Evolutionary conservation across 1,139 yeast genomes (phyloP).

Genomic region (Debaryomyces fabryi): DNA sequence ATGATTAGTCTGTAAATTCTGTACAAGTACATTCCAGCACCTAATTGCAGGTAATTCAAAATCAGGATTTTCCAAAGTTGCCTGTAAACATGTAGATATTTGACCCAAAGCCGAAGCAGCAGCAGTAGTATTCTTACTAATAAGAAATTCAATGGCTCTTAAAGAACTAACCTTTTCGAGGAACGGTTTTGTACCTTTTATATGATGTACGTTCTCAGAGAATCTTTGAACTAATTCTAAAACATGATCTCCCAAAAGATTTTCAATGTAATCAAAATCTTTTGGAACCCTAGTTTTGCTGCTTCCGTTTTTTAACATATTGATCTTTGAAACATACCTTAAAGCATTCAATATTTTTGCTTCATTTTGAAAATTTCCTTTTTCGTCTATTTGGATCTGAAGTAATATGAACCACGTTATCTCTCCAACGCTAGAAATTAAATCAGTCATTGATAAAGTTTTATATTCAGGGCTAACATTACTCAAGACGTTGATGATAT

Average conservation of each 20-base stretch:
- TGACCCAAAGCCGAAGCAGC: conserved; percentile 85
- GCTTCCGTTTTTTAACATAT: conserved; percentile 21
- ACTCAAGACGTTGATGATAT: conserved; percentile 55
- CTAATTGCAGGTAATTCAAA: conserved; percentile 64
- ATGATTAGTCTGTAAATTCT: conserved; percentile 52
- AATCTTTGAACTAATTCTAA: conserved; percentile 78
- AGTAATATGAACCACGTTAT: conserved; percentile 45
- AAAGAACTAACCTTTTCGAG: conserved; percentile 74
- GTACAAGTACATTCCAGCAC: conserved; percentile 66
- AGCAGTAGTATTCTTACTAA: conserved; percentile 60
- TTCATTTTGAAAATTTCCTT: conserved; percentile 32
- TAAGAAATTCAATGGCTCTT: conserved; percentile 70
- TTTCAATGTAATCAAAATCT: conserved; percentile 24
- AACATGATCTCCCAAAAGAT: conserved; percentile 56
- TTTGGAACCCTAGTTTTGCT: conserved; percentile 11
- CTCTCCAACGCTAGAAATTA: conserved; percentile 49
- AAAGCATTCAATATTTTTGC: conserved; percentile 42
- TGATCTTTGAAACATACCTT: conserved; percentile 38
- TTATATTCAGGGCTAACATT: conserved; percentile 54
- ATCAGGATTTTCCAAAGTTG: conserved; percentile 67
- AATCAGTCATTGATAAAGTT: conserved; percentile 38
- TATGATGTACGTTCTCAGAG: conserved; percentile 77
- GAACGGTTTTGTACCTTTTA: conserved; percentile 69
- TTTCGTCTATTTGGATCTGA: conserved; percentile 37
- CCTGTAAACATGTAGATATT: conserved; percentile 82